phyloP scores from a whole-genome alignment of 2,329 filamentous ascomycete genomes.

The Rhynchosporium secalis region DNA sequence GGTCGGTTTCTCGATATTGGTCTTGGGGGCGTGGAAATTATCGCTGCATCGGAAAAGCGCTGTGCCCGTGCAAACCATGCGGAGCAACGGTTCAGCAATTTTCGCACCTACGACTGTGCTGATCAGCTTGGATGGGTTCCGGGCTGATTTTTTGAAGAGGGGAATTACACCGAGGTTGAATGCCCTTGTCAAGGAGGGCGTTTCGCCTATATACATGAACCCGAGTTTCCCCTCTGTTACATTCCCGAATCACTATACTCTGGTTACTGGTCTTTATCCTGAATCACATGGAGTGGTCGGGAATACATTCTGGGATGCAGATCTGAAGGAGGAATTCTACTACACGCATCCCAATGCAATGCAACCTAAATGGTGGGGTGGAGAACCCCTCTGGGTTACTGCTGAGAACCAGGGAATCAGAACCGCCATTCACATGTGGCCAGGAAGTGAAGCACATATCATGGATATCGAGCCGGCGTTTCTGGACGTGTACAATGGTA shows the following conservation, averaged over 20 bases:
- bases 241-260: conserved; percentile 93
- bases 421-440: conserved; percentile 97
- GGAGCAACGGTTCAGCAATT: conserved; percentile 81
- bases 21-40: conserved; percentile 59
- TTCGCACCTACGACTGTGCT: conserved; percentile 92
- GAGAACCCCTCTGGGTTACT: conserved; percentile 91
- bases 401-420: conserved; percentile 79
- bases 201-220: conserved; percentile 89
- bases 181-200: conserved; percentile 73
- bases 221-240: conserved; percentile 96
- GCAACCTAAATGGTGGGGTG: conserved; percentile 90
- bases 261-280: conserved; percentile 88
- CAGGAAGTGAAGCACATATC: conserved; percentile 88
- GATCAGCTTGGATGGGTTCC: conserved; percentile 90
- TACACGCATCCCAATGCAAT: conserved; percentile 78
- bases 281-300: conserved; percentile 92
- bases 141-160: conserved; percentile 86
- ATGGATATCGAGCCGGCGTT: conserved; percentile 72
- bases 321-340: conserved; percentile 75
- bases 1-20: conserved; percentile 56
- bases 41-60: conserved; percentile 48
- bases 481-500: conserved; percentile 80
- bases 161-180: conserved; percentile 81
- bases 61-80: conserved; percentile 41
- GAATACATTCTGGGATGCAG: conserved; percentile 92